phyloP scores from a whole-genome alignment of 2,329 filamentous ascomycete genomes.

The Lomentospora prolificans region DNA sequence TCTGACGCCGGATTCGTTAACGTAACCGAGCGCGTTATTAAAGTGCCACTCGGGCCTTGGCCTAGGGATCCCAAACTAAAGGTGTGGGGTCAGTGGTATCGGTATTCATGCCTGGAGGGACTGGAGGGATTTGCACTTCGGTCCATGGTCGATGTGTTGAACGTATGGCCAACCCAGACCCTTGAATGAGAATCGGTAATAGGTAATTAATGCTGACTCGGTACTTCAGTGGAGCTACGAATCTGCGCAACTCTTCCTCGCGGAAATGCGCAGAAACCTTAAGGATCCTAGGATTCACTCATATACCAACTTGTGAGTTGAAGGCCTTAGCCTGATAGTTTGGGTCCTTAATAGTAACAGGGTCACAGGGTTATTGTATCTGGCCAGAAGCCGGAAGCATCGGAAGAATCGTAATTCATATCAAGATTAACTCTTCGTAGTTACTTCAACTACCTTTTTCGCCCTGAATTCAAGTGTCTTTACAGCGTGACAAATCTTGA shows the following conservation, averaged over 20 bases:
- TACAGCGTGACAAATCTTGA: too few relatives aligned
- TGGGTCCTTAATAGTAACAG: not conserved
- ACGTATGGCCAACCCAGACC: too few relatives aligned
- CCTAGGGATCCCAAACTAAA: constrained; percentile 25
- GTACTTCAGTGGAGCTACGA: constrained; percentile 12
- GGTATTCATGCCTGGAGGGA: constrained; percentile 16
- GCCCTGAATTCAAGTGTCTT: too few relatives aligned
- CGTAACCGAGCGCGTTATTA: constrained; percentile 8
- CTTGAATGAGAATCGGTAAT: too few relatives aligned
- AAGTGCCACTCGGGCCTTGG: constrained; percentile 30
- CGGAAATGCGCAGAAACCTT: constrained; percentile 20
- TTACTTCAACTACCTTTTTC: not conserved
- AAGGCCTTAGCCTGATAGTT: too few relatives aligned
- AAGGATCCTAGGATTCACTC: constrained; percentile 22
- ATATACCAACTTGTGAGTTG: constrained; percentile 14
- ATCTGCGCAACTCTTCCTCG: constrained; percentile 23
- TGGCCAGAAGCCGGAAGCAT: not conserved
- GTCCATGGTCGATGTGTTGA: constrained; percentile 15
- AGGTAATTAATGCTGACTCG: too few relatives aligned
- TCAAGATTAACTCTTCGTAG: not conserved
- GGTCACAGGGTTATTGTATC: not conserved
- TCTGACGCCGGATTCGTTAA: constrained; percentile 13
- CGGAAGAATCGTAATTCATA: not conserved
- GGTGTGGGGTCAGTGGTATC: constrained; percentile 18
- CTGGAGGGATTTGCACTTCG: constrained; percentile 18